Conservation (phyloP, 495 filamentous ascomycete species). For the Glonium stellatum region DNA sequence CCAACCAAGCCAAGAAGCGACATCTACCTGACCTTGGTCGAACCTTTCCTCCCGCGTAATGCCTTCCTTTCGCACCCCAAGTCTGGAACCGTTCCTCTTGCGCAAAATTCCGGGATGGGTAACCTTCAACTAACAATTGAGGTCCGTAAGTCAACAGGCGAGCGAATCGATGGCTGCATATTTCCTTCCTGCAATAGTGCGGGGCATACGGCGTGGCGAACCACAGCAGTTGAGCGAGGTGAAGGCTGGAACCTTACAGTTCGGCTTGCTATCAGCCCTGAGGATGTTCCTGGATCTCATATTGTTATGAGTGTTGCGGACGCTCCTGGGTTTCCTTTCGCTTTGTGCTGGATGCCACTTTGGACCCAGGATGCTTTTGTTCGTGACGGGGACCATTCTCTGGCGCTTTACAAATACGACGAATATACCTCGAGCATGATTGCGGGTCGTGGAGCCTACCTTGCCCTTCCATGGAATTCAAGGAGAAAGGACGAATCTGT, state of each 20-base stretch:
- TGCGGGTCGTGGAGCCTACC: conserved; percentile 66
- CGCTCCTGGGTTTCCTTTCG: conserved; percentile 77
- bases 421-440: conserved; percentile 60
- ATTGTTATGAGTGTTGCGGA: conserved; percentile 84
- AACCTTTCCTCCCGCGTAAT: conserved; percentile 66
- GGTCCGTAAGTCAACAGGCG: conserved; percentile 68
- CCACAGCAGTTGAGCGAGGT: conserved; percentile 68
- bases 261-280: conserved; percentile 67
- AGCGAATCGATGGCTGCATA: conserved; percentile 78
- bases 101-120: conserved; percentile 50
- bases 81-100: conserved; percentile 64
- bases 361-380: conserved; percentile 92
- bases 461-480: conserved; percentile 72
- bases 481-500: conserved; percentile 64
- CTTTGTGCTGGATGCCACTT: conserved; percentile 84
- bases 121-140: conserved; percentile 88
- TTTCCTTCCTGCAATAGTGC: conserved; percentile 73
- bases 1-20: conserved; percentile 82
- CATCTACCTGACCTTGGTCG: conserved; percentile 82
- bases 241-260: conserved; percentile 83
- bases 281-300: conserved; percentile 78
- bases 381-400: conserved; percentile 71
- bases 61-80: conserved; percentile 74
- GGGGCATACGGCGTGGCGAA: conserved; percentile 76
- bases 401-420: conserved; percentile 83